phyloP scores from a whole-genome alignment of 2,329 filamentous ascomycete genomes.

The Colletotrichum sp. region DNA sequence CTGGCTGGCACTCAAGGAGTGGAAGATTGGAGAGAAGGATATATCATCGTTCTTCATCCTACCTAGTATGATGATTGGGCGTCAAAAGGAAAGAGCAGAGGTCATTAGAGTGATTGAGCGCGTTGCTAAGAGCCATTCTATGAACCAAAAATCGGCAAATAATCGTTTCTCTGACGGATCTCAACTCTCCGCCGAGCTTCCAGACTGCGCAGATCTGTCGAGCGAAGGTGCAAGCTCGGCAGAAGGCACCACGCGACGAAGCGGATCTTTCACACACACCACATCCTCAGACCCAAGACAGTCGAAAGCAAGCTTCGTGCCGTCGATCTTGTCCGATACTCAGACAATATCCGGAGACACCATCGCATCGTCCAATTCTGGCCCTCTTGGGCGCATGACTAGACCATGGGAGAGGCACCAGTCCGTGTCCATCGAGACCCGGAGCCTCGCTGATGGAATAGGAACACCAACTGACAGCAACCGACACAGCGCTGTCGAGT shows the following conservation, averaged over 20 bases:
- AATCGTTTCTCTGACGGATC: constrained; percentile 60
- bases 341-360: constrained; percentile 50
- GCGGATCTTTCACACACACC: constrained; percentile 55
- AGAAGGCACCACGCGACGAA: constrained; percentile 55
- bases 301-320: constrained; percentile 43
- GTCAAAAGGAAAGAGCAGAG: constrained; percentile 72
- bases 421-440: constrained; percentile 54
- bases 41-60: constrained; percentile 92
- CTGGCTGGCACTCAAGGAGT: constrained; percentile 71
- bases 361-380: constrained; percentile 51
- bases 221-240: constrained; percentile 66
- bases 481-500: constrained; percentile 50
- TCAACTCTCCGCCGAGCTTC: constrained; percentile 54
- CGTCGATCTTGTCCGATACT: constrained; percentile 45
- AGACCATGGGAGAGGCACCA: constrained; percentile 59
- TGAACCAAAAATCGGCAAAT: constrained; percentile 45
- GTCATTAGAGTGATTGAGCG: constrained; percentile 79
- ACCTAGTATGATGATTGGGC: constrained; percentile 81
- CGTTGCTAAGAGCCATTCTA: constrained; percentile 69
- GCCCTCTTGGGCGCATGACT: constrained; percentile 38
- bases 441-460: constrained; percentile 50
- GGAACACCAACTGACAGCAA: constrained; percentile 41
- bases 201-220: constrained; percentile 57
- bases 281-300: constrained; percentile 45
- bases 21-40: constrained; percentile 81